phyloP scores from a whole-genome alignment of 2,329 filamentous ascomycete species.

The Cladosporium colombiae region DNA sequence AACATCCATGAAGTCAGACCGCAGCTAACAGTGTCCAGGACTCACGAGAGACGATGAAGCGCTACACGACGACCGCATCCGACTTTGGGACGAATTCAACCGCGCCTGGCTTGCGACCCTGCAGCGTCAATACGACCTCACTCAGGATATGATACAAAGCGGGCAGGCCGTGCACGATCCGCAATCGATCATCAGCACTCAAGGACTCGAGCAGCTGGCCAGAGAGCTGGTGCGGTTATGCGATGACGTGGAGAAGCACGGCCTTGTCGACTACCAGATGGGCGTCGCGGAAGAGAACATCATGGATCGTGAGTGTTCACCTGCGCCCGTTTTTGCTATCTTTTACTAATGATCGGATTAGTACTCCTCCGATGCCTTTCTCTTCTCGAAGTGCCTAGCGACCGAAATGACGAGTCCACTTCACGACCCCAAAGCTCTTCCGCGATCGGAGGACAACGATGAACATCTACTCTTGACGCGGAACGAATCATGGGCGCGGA shows the following conservation, averaged over 20 bases:
- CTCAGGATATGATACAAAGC: conserved; percentile 59
- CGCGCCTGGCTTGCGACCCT: conserved; percentile 83
- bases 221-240: conserved; percentile 79
- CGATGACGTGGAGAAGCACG: conserved; percentile 83
- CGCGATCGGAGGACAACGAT: conserved; percentile 3
- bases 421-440: conserved; percentile 17
- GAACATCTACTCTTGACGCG: neutral
- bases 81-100: conserved; percentile 93
- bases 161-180: conserved; percentile 57
- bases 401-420: neutral
- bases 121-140: conserved; percentile 79
- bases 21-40: conserved; percentile 53
- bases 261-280: conserved; percentile 96
- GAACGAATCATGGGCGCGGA: neutral
- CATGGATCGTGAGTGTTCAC: conserved; percentile 65
- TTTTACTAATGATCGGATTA: neutral
- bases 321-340: neutral
- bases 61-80: conserved; percentile 73
- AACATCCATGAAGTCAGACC: too few species aligned
- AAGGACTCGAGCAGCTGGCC: conserved; percentile 75
- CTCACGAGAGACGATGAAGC: conserved; percentile 80
- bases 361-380: conserved; percentile 22
- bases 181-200: conserved; percentile 66
- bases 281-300: conserved; percentile 96
- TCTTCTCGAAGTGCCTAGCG: conserved; percentile 18